Evolutionary conservation across 2,329 filamentous ascomycete genomes (phyloP).

Genomic region (Ceratocystis cubensis): DNA sequence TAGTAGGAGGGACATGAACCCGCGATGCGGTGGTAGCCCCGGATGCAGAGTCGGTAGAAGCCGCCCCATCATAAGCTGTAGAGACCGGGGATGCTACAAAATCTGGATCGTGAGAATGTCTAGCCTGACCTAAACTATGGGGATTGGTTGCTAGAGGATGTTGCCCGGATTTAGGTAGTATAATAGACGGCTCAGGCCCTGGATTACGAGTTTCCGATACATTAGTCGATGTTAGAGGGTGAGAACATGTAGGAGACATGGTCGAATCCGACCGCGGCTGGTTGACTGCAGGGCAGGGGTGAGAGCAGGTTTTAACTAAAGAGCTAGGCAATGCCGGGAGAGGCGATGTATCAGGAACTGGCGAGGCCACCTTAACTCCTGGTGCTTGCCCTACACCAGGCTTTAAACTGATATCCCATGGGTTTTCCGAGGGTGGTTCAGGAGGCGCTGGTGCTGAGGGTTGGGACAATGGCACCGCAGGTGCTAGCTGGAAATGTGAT

Average conservation of each 20-base stretch:
- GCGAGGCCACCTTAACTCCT: not conserved
- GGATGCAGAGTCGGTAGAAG: not conserved
- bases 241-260: not conserved
- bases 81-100: not conserved
- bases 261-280: not conserved
- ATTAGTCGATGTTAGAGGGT: not conserved
- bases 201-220: not conserved
- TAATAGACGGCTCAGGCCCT: not conserved
- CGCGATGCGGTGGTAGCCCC: not conserved
- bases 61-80: not conserved
- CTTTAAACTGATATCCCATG: slow-evolving; percentile 32
- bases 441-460: slow-evolving; percentile 19
- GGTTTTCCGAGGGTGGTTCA: slow-evolving; percentile 32
- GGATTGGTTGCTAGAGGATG: not conserved
- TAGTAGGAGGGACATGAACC: slow-evolving; percentile 10
- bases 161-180: not conserved
- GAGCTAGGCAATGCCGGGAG: not conserved
- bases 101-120: not conserved
- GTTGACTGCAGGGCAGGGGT: not conserved
- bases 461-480: not conserved
- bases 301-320: not conserved
- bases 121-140: not conserved
- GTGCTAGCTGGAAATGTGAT: not conserved
- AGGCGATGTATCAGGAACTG: not conserved
- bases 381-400: slow-evolving; percentile 21